A percentile compares a stretch with the other conserved stretches of the same genome.
Evolutionary conservation across 768 basidiomycete species (phyloP).

Genomic region (Dentipellis sp.): DNA sequence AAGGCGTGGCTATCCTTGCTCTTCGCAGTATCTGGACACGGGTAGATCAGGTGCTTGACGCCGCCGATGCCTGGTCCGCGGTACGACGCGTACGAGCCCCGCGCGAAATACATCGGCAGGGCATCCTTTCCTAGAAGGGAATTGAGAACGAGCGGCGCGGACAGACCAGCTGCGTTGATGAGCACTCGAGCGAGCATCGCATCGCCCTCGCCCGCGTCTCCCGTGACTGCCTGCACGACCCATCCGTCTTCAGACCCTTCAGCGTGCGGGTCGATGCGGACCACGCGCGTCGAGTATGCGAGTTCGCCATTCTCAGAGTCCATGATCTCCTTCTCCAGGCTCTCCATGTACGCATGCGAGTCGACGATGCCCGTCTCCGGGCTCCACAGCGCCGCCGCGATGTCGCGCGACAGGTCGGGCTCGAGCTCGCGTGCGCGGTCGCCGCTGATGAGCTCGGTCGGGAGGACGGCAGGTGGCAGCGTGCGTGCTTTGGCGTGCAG

Average conservation of each 20-base stretch:
- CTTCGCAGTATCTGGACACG: constrained; percentile 64
- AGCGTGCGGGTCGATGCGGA: constrained; percentile 66
- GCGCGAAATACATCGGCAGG: constrained; percentile 72
- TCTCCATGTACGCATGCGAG: constrained; percentile 76
- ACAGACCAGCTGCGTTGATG: constrained; percentile 78
- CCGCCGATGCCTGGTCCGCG: constrained; percentile 63
- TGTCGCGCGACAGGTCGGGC: constrained; percentile 68
- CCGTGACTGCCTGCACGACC: constrained; percentile 77
- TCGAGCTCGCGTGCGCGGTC: constrained; percentile 66
- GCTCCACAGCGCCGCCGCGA: constrained; percentile 69
- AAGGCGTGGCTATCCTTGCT: constrained; percentile 42
- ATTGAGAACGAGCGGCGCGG: constrained; percentile 63
- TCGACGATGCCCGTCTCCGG: constrained; percentile 88
- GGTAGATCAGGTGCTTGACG: constrained; percentile 80
- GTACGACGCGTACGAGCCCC: constrained; percentile 86
- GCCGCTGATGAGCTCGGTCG: constrained; percentile 59
- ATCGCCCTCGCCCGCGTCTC: constrained; percentile 36
- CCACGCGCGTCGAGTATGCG: constrained; percentile 72
- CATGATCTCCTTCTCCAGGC: constrained; percentile 71
- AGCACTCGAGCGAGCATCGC: constrained; percentile 66
- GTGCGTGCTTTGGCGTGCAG: constrained; percentile 55
- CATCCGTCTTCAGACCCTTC: constrained; percentile 50
- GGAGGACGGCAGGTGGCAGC: constrained; percentile 48
- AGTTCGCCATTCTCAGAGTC: constrained; percentile 63
- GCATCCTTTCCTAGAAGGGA: constrained; percentile 45